Evolutionary conservation across 2,329 filamentous ascomycete species (phyloP).

Genomic region (Cordyceps farinosa): DNA sequence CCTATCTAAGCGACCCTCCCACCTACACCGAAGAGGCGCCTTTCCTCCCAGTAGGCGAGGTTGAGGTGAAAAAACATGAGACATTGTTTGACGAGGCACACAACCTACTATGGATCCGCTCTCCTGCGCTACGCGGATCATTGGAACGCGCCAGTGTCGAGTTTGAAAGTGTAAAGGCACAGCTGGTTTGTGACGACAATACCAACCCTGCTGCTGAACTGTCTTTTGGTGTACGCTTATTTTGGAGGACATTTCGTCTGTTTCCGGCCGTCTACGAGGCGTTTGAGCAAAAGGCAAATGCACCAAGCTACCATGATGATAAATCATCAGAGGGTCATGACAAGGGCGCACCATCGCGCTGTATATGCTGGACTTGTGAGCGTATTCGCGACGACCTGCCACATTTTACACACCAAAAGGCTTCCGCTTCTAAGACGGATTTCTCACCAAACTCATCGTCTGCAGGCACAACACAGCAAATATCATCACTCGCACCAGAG

Average conservation of each 20-base stretch:
- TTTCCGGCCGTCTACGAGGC: neutral
- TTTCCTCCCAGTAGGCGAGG: neutral
- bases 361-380: constrained; percentile 3
- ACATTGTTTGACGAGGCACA: neutral
- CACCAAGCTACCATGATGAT: neutral
- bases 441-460: neutral
- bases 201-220: neutral
- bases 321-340: neutral
- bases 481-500: neutral
- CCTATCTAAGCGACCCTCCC: neutral
- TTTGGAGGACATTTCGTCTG: neutral
- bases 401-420: neutral
- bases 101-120: neutral
- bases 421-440: neutral
- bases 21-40: neutral
- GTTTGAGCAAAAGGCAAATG: neutral
- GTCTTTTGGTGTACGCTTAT: neutral
- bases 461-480: neutral
- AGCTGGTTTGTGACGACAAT: neutral
- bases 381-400: constrained; percentile 1
- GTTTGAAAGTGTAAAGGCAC: neutral
- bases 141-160: neutral
- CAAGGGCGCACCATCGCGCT: neutral
- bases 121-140: neutral
- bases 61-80: neutral